Base-by-base conservation (phyloP, 2,329 filamentous ascomycete species). In the Nemania diffusa region DNA sequence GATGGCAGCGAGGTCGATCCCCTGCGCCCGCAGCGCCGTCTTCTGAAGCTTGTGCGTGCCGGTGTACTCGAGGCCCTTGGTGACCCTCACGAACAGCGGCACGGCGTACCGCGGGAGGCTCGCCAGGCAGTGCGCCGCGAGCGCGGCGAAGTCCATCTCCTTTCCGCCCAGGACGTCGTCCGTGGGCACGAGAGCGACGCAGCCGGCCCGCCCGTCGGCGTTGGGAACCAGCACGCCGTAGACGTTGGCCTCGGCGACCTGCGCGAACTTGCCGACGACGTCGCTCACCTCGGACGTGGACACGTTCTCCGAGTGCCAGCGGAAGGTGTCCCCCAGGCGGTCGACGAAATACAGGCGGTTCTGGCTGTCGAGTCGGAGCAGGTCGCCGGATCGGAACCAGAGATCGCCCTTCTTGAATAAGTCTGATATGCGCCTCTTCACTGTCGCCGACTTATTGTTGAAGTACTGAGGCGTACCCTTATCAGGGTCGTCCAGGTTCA, bases 341-440 rank as follows among this genome's bases (percentile, higher is more conserved):
- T 93, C 91, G 40, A 90, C 78, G 77, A 93, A 93, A 77, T 84
- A 92, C 83, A 88, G 88, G 2, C 88, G 81, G 0, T 90, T 90
- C 53, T 93, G 88, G 1, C 72, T 69, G 71, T 90, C 87, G 15
- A 85, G 81, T 2, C 86, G 81, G 62, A 93, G 77, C 0, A 90
- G 83, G 75, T 93, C 91, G 7, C 91, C 91, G 0, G 86, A 87
- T 3, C 90, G 84, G 75, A 89, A 92, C 77, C 86, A 93, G 5
- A 89, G 77, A 75, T 93, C 91, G 0, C 90, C 91, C 72, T 88
- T 88, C 46, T 79, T 78, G 71, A 92, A 88, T 0, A 92, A 88
- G 71, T 92, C 80, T 2, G 83, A 79, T 3, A 88, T 78, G 55
- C 89, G 86, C 72, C 92, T 91, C 78, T 88, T 89, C 24, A 82